phyloP scores from a whole-genome alignment of 768 basidiomycete species.

The Hygrocybe coccinea region DNA sequence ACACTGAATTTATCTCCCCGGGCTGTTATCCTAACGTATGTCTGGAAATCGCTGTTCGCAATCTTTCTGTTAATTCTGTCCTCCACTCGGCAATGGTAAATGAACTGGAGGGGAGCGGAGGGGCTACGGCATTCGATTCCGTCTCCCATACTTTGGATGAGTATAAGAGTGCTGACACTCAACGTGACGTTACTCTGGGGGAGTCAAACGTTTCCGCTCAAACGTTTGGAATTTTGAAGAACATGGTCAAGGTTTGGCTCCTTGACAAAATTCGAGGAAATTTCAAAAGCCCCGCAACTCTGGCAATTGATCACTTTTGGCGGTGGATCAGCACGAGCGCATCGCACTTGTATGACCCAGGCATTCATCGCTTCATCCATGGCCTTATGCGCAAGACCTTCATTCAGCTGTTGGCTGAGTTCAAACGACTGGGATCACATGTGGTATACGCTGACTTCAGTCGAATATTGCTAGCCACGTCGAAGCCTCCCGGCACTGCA shows the following conservation, averaged over 20 bases:
- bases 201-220: constrained; percentile 85
- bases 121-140: constrained; percentile 90
- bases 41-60: constrained; percentile 81
- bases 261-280: constrained; percentile 75
- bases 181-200: constrained; percentile 75
- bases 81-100: constrained; percentile 93
- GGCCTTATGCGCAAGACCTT: constrained; percentile 98
- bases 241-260: constrained; percentile 88
- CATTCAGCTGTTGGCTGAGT: constrained; percentile 93
- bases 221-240: constrained; percentile 78
- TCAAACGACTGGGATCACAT: constrained; percentile 88
- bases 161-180: constrained; percentile 67
- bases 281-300: constrained; percentile 57
- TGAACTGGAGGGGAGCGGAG: constrained; percentile 94
- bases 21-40: constrained; percentile 94
- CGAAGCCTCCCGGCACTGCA: constrained; percentile 93
- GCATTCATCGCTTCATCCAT: constrained; percentile 88
- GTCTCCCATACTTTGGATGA: constrained; percentile 87
- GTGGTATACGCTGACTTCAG: constrained; percentile 94
- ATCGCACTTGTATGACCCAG: constrained; percentile 86
- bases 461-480: constrained; percentile 83
- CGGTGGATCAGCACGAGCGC: constrained; percentile 87
- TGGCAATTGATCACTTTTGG: constrained; percentile 93
- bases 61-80: constrained; percentile 91
- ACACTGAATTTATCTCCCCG: constrained; percentile 77